Evolutionary conservation across 768 basidiomycete species (phyloP), one percentile per base, ranked within the genome.

Genomic region (Pluteus cervinus): DNA sequence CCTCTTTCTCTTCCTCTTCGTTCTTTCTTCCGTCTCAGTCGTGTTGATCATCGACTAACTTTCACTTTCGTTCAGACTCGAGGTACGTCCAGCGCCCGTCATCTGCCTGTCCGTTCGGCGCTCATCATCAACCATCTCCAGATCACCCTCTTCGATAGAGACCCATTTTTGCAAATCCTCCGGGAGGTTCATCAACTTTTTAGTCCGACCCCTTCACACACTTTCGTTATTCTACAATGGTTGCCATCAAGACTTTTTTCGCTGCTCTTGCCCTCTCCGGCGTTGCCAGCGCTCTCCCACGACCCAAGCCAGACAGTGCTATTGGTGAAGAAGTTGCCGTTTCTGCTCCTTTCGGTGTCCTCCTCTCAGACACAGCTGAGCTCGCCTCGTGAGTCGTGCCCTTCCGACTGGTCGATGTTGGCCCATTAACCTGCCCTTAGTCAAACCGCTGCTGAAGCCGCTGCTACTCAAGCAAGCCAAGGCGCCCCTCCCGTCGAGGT

Each of bases 101-200:
- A 37, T 34, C 22, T 14, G 30, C 32, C 34, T 31, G n/a, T 36
- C 34, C 21, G 15, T 26, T 41, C 32, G 23, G 23, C 14, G 18
- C 34, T 31, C 29, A 44, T 43, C 32, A 39, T 31, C 14, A 16
- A 25, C 16, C 37, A n/a, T n/a, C 29, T 38, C 15, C 55, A 77
- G 76, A 76, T 75, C 71, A 70, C 51, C 65, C 74, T 79, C 79
- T 82, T 83, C 73, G 80, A 79, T 60, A 83, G 80, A 79, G 74
- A 63, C 54, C 53, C 54, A 57, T 56, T 54, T 63, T 60, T 64
- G 57, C 60, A 63, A 63, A 66, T 71, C 79, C 76, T 71, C 76
- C 62, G 76, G 71, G 75, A 78, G 79, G 75, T 64, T 63, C 62
- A 62, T 57, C 55, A 61, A 60, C 61, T 59, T 56, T 58, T 62